These are phyloP conservation scores for Ephemerocybe angulata DNA, from an alignment of 768 basidiomycete species.

Conservation along the genomic window DNA sequence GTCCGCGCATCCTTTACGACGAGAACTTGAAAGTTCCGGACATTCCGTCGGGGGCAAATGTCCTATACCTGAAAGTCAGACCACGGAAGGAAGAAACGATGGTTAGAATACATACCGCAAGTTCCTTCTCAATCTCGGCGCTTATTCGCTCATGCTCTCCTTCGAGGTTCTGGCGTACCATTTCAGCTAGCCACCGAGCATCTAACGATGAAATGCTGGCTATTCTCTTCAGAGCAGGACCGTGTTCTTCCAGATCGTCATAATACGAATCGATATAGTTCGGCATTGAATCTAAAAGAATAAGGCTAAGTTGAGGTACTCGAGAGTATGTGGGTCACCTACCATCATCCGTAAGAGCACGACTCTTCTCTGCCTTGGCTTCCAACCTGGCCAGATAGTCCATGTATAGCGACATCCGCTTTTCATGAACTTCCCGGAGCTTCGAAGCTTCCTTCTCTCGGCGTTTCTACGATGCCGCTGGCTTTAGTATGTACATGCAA, in stretches of 20 bases:
- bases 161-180: conserved; percentile 45
- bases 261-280: conserved; percentile 54
- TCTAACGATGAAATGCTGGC: conserved; percentile 38
- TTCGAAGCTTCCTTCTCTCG: conserved; percentile 57
- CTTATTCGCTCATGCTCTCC: conserved; percentile 47
- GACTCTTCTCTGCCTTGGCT: conserved; percentile 45
- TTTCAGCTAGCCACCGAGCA: conserved; percentile 61
- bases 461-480: conserved; percentile 38
- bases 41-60: conserved; percentile 67
- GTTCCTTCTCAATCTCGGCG: conserved; percentile 67
- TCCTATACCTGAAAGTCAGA: conserved; percentile 28
- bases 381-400: conserved; percentile 67
- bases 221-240: conserved; percentile 41
- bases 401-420: conserved; percentile 48
- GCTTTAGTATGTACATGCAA: background rate
- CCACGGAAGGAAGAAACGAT: background rate
- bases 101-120: conserved; percentile 48
- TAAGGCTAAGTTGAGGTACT: too few relatives aligned
- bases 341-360: conserved; percentile 34
- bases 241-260: conserved; percentile 60
- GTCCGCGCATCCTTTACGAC: conserved; percentile 63
- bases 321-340: conserved; percentile 3
- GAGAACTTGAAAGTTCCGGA: conserved; percentile 74
- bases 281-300: conserved; percentile 36
- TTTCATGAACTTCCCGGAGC: conserved; percentile 55